Evolutionary conservation across 208 protist genomes (phyloP).

Genomic region (Phytomonas sp.): DNA sequence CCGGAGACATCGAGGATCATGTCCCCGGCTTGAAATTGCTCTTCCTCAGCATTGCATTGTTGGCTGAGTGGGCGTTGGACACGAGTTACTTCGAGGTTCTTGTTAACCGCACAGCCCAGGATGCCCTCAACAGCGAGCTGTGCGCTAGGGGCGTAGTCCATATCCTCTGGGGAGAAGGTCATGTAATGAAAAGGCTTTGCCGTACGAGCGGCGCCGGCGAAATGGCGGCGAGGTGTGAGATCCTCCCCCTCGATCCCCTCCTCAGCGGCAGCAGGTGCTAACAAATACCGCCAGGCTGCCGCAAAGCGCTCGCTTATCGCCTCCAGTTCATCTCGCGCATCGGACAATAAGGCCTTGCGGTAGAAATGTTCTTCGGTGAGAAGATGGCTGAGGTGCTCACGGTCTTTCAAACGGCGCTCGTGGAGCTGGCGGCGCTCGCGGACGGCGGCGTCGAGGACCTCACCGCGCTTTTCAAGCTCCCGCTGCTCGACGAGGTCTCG

Average conservation of each 20-base stretch:
- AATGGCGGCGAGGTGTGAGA: slow-evolving; percentile 39
- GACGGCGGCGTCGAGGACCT: slow-evolving; percentile 45
- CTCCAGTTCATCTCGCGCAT: slow-evolving; percentile 74
- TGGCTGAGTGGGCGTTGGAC: slow-evolving; percentile 57
- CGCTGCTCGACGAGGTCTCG: slow-evolving; percentile 38
- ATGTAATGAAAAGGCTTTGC: slow-evolving; percentile 85
- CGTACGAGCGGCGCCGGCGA: slow-evolving; percentile 31
- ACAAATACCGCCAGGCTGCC: slow-evolving; percentile 29
- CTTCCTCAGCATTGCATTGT: slow-evolving; percentile 56
- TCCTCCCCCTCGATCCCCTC: slow-evolving; percentile 22
- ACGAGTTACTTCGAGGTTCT: slow-evolving; percentile 80
- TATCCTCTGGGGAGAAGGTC: slow-evolving; percentile 77
- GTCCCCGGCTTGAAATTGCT: slow-evolving; percentile 79
- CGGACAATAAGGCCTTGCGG: slow-evolving; percentile 36
- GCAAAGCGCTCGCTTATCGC: slow-evolving; percentile 52
- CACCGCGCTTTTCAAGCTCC: slow-evolving; percentile 42
- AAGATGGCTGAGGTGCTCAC: slow-evolving; percentile 29
- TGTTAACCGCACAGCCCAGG: slow-evolving; percentile 77
- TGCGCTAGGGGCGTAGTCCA: slow-evolving; percentile 73
- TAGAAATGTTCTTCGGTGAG: slow-evolving; percentile 67
- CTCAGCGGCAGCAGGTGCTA: slow-evolving; percentile 18
- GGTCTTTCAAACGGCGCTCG: slow-evolving; percentile 49
- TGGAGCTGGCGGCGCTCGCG: slow-evolving; percentile 38
- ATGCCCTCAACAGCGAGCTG: slow-evolving; percentile 73
- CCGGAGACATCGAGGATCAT: slow-evolving; percentile 84